Evolutionary conservation across 345 rosid genomes (phyloP).

Genomic region (Euclidium syriacum): DNA sequence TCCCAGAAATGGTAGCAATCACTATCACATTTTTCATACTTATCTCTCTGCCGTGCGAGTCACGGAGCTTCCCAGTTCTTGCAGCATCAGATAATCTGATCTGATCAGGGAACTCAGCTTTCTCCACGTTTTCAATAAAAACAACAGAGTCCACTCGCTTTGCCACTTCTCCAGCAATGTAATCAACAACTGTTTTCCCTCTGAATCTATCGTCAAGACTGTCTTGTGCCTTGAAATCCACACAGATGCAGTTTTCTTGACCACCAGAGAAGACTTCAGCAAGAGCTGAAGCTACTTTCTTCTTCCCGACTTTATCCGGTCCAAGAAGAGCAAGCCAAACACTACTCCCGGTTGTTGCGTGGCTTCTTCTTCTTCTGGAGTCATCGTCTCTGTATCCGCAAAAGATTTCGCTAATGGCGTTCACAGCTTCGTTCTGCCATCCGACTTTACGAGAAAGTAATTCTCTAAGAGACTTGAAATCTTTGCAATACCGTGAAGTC

Average conservation of each 20-base stretch:
- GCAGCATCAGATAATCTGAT: slow-evolving; percentile 49
- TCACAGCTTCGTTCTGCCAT: slow-evolving; percentile 61
- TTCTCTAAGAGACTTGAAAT: slow-evolving; percentile 45
- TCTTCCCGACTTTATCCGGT: slow-evolving; percentile 63
- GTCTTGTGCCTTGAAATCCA: slow-evolving; percentile 45
- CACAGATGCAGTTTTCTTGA: slow-evolving; percentile 35
- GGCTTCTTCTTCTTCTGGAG: slow-evolving; percentile 25
- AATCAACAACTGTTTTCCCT: slow-evolving; percentile 49
- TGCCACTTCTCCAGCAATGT: slow-evolving; percentile 45
- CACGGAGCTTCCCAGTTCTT: slow-evolving; percentile 48
- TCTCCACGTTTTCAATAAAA: slow-evolving; percentile 61
- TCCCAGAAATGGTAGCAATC: slow-evolving; percentile 31
- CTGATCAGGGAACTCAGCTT: slow-evolving; percentile 46
- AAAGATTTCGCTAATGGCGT: slow-evolving; percentile 41
- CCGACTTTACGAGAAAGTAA: slow-evolving; percentile 46
- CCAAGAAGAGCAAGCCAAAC: slow-evolving; percentile 71
- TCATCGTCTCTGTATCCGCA: slow-evolving; percentile 38
- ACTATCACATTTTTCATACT: slow-evolving; percentile 41
- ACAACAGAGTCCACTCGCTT: slow-evolving; percentile 48
- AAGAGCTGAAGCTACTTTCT: slow-evolving; percentile 51
- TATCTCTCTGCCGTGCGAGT: slow-evolving; percentile 50
- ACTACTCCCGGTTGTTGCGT: slow-evolving; percentile 27
- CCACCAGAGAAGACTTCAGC: slow-evolving; percentile 52
- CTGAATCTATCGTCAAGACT: slow-evolving; percentile 31
- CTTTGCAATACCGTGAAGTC: slow-evolving; percentile 26